Conservation (phyloP, 2,329 filamentous ascomycete genomes). For the Epichloe scottii region DNA sequence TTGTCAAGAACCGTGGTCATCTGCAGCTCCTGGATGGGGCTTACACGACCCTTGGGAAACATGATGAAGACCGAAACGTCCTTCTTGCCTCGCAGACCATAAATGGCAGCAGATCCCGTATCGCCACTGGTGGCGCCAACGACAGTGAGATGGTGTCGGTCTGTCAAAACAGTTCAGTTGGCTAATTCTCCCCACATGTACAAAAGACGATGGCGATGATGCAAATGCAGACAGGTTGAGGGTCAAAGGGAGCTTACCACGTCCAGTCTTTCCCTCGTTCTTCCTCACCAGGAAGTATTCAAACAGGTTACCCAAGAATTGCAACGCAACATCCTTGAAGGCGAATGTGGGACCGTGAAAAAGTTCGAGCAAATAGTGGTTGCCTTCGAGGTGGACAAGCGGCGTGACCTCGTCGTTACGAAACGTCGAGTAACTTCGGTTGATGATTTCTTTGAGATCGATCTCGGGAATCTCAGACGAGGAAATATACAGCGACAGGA, state of each 20-base stretch:
- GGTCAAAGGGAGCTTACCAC: constrained; percentile 22
- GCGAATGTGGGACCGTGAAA: constrained; percentile 95
- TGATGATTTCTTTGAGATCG: constrained; percentile 74
- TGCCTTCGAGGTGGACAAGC: constrained; percentile 58
- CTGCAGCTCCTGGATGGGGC: constrained; percentile 86
- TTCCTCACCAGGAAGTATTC: constrained; percentile 71
- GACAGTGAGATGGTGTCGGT: constrained; percentile 71
- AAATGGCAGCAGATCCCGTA: constrained; percentile 91
- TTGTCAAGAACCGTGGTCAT: constrained; percentile 89
- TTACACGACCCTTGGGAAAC: constrained; percentile 81
- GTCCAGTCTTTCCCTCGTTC: constrained; percentile 55
- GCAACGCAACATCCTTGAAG: constrained; percentile 93
- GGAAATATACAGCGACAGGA: constrained; percentile 83
- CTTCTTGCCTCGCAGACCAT: constrained; percentile 87
- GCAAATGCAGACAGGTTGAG: neutral
- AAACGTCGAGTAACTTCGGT: constrained; percentile 81
- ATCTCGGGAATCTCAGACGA: constrained; percentile 64
- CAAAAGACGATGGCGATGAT: too few relatives aligned
- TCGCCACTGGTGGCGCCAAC: constrained; percentile 80
- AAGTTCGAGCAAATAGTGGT: constrained; percentile 79
- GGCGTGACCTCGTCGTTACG: constrained; percentile 68
- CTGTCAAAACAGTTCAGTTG: constrained; percentile 22
- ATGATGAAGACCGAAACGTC: constrained; percentile 95
- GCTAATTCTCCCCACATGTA: neutral
- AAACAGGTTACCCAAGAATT: constrained; percentile 93